Evolutionary conservation across 2,329 filamentous ascomycete genomes (phyloP).

Genomic region (Fusarium xyrophilum): DNA sequence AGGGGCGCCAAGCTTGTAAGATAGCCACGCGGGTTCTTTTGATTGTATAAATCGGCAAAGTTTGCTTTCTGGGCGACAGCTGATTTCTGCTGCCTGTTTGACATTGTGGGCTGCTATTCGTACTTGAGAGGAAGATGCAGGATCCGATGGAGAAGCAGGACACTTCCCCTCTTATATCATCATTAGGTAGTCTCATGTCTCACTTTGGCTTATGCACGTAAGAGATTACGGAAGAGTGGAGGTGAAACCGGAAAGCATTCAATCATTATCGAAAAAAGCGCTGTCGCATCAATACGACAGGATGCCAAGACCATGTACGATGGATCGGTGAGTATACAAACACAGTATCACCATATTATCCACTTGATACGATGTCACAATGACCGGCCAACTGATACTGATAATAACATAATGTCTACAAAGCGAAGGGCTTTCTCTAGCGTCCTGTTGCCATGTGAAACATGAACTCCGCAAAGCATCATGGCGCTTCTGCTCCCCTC

Average conservation of each 20-base stretch:
- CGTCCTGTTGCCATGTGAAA: background rate
- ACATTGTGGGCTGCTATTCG: background rate
- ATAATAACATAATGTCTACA: background rate
- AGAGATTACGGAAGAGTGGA: background rate
- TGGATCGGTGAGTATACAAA: too few relatives aligned
- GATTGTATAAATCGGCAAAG: background rate
- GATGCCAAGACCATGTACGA: background rate
- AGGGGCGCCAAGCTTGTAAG: background rate
- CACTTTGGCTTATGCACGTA: background rate
- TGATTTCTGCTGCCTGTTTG: background rate
- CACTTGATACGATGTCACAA: background rate
- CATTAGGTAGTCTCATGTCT: too few relatives aligned
- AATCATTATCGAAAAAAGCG: background rate
- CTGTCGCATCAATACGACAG: background rate
- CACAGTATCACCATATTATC: too few relatives aligned
- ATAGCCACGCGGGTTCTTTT: background rate
- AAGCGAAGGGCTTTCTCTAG: fast-evolving
- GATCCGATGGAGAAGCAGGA: fast-evolving
- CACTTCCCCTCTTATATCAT: background rate
- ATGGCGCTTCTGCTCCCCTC: background rate
- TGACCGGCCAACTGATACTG: fast-evolving
- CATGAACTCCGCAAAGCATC: background rate
- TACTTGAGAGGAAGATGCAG: background rate
- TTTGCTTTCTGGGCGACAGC: background rate
- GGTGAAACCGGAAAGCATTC: background rate